Percentiles rank a stretch among this genome's conserved stretches.
Conservation (phyloP, 148 eudicot genomes). For the Diospyros lotus region DNA sequence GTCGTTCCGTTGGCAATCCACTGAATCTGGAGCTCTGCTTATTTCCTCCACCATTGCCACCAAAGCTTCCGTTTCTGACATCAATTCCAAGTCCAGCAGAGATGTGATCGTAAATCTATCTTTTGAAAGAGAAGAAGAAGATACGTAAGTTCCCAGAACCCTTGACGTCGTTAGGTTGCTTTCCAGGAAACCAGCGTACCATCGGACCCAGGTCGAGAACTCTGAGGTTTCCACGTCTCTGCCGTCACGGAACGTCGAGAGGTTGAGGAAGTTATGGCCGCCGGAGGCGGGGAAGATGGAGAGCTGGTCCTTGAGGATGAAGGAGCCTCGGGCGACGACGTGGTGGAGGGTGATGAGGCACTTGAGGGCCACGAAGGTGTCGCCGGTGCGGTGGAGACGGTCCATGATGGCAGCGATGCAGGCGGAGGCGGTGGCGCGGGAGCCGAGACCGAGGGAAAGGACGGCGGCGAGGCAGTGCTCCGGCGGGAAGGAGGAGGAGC, state of each 20-base stretch:
- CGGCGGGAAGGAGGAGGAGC: constrained; percentile 38
- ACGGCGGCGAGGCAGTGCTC: constrained; percentile 31
- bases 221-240: constrained; percentile 39
- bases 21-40: constrained; percentile 39
- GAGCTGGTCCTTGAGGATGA: constrained; percentile 26
- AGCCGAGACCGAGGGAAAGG: constrained; percentile 24
- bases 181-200: constrained; percentile 54
- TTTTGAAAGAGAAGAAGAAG: background rate
- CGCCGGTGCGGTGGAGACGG: constrained; percentile 41
- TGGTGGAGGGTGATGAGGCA: constrained; percentile 56
- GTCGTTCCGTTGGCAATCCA: constrained; percentile 37
- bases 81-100: constrained; percentile 9
- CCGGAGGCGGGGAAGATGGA: constrained; percentile 10
- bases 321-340: constrained; percentile 32
- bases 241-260: constrained; percentile 34
- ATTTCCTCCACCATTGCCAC: constrained; percentile 48
- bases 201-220: constrained; percentile 54
- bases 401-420: constrained; percentile 34
- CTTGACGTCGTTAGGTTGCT: constrained; percentile 18
- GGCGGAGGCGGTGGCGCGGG: constrained; percentile 21
- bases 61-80: constrained; percentile 29
- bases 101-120: background rate
- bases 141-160: constrained; percentile 14
- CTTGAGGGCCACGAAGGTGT: constrained; percentile 59
- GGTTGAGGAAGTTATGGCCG: constrained; percentile 28